These are phyloP conservation scores for Berkeleyomyces rouxiae DNA, from an alignment of 2,329 filamentous ascomycete genomes.

Conservation along the genomic window DNA sequence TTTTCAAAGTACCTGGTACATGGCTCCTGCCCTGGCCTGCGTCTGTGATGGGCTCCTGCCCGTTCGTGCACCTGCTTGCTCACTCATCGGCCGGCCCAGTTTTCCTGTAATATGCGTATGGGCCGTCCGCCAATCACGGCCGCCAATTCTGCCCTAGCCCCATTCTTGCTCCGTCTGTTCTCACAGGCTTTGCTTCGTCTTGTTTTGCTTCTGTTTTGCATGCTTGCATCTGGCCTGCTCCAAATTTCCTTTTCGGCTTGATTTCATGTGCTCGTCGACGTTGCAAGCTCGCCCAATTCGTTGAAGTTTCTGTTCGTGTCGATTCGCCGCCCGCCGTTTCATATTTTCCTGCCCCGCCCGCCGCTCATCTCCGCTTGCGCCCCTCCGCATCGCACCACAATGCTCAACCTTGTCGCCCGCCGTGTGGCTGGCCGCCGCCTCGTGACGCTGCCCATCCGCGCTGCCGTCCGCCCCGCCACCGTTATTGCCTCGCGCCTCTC, in stretches of 20 bases:
- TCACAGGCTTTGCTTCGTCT: not conserved
- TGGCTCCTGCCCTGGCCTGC: not conserved
- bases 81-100: not conserved
- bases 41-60: not conserved
- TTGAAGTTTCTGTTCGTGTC: not conserved
- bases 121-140: not conserved
- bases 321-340: not conserved
- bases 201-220: not conserved
- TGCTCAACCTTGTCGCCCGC: constrained; percentile 8
- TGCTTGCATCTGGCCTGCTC: not conserved
- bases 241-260: not conserved
- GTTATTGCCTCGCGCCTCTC: not conserved
- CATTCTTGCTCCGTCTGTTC: not conserved
- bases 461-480: not conserved
- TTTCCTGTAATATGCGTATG: not conserved
- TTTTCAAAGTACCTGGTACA: not conserved
- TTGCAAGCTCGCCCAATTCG: not conserved
- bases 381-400: not conserved
- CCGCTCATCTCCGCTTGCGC: not conserved
- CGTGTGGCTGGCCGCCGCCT: constrained; percentile 10
- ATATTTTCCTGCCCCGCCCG: not conserved
- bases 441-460: constrained; percentile 9
- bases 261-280: not conserved
- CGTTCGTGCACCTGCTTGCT: not conserved
- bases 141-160: not conserved